Evolutionary conservation across 1,284 basidiomycete genomes (phyloP), one percentile per base, ranked within the genome.

Genomic region (Gomphus bonarii): DNA sequence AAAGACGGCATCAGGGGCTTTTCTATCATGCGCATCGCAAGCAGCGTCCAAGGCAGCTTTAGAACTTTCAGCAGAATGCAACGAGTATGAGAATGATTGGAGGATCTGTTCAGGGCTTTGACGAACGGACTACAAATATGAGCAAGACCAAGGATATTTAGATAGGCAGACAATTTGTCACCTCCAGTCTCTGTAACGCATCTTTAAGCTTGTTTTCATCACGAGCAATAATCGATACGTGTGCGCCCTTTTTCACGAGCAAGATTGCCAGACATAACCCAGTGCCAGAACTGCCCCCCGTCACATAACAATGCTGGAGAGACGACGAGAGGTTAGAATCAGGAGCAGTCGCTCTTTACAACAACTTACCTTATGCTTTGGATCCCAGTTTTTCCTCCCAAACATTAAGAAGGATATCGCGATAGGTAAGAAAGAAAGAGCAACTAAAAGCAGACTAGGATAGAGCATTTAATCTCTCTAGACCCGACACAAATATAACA

Each of bases 141-240:
- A 40, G 31, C 16, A 10, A 16, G 31, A 20, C 22, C 12, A 20
- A 11, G 14, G 11, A 38, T 20, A 50, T 14, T 28, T 18, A 3
- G 12, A 47, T n/a, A 14, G 58, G 12, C 36, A 48, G 43, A 12
- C 36, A 47, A 42, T 35, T 42, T 25, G 9, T 54, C 56, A 85
- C 88, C 76, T 91, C 82, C 28, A 94, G 66, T 59, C 78, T 70
- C 22, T 69, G 70, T 11, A 86, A 62, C 0, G 88, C 89, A 16
- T 68, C 70, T 53, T 78, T 70, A 30, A 91, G 73, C 60, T 81
- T 84, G 47, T 72, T 69, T 61, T 81, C 73, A 62, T 84, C 79
- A 28, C 90, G 75, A 44, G 90, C 89, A 35, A 92, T 85, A 60
- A 95, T 87, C 1, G 86, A 87, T 3, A 95, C 84, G 66, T 90